These are phyloP conservation scores for Candida silvicultrix DNA, from an alignment of 805 yeast species.

Conservation along the genomic window DNA sequence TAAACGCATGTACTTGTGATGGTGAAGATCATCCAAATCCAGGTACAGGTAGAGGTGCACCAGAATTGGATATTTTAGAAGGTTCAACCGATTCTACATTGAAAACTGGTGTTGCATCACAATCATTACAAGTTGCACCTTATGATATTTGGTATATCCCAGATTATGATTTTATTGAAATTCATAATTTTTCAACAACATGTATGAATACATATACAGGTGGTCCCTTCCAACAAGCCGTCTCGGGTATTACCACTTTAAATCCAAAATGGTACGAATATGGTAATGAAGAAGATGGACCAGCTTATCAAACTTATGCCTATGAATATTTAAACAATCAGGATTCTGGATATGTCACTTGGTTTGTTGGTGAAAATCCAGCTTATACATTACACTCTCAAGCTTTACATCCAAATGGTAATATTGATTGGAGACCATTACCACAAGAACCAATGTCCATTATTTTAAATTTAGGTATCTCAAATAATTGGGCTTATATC, in stretches of 20 bases:
- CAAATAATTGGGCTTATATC: conserved; percentile 89
- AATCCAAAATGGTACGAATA: conserved; percentile 78
- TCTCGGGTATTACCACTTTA: conserved; percentile 75
- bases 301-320: conserved; percentile 65
- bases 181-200: conserved; percentile 63
- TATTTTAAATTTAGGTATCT: conserved; percentile 81
- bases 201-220: conserved; percentile 86
- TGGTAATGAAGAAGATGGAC: conserved; percentile 40
- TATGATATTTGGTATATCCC: conserved; percentile 92
- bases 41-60: conserved; percentile 91
- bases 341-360: conserved; percentile 66
- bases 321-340: conserved; percentile 72
- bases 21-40: conserved; percentile 84
- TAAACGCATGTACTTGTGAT: conserved; percentile 71
- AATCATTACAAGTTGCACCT: conserved; percentile 90
- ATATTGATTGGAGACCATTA: conserved; percentile 74
- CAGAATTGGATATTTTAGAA: conserved; percentile 90
- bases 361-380: conserved; percentile 81
- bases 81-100: conserved; percentile 59
- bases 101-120: conserved; percentile 63
- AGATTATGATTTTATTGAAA: conserved; percentile 72
- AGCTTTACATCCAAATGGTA: conserved; percentile 87
- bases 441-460: conserved; percentile 92
- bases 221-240: conserved; percentile 91
- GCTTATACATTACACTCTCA: conserved; percentile 67